Percentiles rank a stretch among this genome's conserved stretches.
Conservation (phyloP, 1,139 yeast species). For the Suhomyces kunorum region DNA sequence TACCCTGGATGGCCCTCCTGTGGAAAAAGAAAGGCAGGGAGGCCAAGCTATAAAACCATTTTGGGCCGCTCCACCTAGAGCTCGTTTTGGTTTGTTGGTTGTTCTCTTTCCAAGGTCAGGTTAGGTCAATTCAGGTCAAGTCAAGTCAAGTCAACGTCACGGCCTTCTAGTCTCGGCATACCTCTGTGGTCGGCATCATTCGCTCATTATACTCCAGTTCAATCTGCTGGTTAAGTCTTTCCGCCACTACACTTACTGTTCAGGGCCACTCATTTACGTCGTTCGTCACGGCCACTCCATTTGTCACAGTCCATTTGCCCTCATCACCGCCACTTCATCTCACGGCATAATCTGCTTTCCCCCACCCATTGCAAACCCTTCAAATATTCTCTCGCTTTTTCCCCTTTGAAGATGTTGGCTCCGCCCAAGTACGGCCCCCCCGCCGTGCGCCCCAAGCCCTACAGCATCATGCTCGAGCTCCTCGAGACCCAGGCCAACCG, state of each 20-base stretch:
- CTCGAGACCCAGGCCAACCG: constrained; percentile 50
- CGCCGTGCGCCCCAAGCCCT: constrained; percentile 36
- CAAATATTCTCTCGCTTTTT: constrained; percentile 15
- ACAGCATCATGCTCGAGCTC: constrained; percentile 46
- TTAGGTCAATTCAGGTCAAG: no score
- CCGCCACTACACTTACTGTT: no score
- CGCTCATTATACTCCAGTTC: no score
- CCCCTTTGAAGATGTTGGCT: constrained; percentile 10
- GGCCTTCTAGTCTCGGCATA: no score
- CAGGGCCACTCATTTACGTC: no score
- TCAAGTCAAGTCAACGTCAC: no score
- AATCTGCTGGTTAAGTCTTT: no score
- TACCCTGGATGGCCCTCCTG: constrained; percentile 8
- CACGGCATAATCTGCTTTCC: neutral
- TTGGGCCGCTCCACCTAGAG: constrained; percentile 1
- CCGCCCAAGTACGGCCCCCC: constrained; percentile 46
- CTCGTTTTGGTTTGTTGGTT: neutral
- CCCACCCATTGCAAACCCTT: constrained; percentile 7
- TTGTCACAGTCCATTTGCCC: no score
- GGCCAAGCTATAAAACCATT: constrained; percentile 12
- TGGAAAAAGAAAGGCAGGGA: constrained; percentile 8
- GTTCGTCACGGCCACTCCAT: no score
- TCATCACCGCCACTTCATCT: no score
- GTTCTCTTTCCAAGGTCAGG: neutral
- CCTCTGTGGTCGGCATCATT: no score